Evolutionary conservation across 78 protist genomes (phyloP).

Genomic region (Mastigamoeba balamuthi): DNA sequence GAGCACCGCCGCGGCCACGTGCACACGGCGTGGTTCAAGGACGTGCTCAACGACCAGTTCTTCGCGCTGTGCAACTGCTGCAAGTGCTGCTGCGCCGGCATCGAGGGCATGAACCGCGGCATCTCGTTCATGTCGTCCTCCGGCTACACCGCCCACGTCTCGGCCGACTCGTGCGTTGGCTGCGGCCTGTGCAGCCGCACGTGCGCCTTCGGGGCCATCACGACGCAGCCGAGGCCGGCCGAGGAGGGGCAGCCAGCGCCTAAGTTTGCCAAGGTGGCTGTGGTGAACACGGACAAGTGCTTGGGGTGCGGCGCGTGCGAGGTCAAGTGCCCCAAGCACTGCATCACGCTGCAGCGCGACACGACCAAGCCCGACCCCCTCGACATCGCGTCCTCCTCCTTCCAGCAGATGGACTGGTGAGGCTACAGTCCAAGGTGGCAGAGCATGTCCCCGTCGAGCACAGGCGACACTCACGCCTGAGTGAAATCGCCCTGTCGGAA

Average conservation of each 20-base stretch:
- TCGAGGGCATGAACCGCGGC: background rate
- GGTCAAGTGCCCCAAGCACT: background rate
- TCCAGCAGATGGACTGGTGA: too few species aligned
- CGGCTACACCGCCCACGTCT: background rate
- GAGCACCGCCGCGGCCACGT: background rate
- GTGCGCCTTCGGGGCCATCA: background rate
- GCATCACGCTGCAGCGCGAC: background rate
- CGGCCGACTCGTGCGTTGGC: background rate
- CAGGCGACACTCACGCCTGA: too few species aligned
- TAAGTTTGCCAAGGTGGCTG: background rate
- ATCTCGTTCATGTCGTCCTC: background rate
- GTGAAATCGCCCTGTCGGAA: too few species aligned
- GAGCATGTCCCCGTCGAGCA: too few species aligned
- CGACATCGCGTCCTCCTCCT: too few species aligned
- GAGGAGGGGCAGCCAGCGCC: too few species aligned
- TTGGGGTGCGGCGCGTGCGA: background rate
- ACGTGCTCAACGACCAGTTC: background rate
- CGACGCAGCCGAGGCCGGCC: background rate
- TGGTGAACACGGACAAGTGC: background rate
- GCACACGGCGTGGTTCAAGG: background rate
- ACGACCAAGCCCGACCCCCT: background rate
- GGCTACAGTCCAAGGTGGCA: too few species aligned
- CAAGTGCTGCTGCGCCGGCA: background rate
- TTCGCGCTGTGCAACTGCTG: background rate
- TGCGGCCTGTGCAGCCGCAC: background rate